Evolutionary conservation across 2,329 filamentous ascomycete genomes (phyloP).

Genomic region (Pseudogymnoascus sp.): DNA sequence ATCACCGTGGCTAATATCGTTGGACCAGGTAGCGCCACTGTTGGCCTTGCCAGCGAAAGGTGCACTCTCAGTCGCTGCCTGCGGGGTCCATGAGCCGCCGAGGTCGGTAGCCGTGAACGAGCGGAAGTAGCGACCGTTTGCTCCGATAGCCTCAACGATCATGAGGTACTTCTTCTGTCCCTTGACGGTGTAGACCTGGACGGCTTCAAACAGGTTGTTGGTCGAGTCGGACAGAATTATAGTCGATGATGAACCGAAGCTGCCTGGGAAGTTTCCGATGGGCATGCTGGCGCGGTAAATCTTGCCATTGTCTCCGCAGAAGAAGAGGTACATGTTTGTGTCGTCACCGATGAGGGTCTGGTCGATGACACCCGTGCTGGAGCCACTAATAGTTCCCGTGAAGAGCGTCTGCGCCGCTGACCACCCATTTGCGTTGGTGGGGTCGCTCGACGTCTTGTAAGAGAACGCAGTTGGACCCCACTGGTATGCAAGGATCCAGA

Average conservation of each 20-base stretch:
- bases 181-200: conserved; percentile 56
- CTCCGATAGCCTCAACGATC: conserved; percentile 57
- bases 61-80: conserved; percentile 46
- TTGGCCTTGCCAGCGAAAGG: conserved; percentile 63
- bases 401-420: conserved; percentile 47
- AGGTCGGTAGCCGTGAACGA: conserved; percentile 56
- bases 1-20: conserved; percentile 61
- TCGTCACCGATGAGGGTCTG: conserved; percentile 57
- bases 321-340: conserved; percentile 60
- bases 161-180: conserved; percentile 54
- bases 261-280: conserved; percentile 53
- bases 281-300: conserved; percentile 60
- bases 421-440: conserved; percentile 52
- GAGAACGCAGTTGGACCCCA: conserved; percentile 54
- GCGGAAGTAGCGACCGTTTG: conserved; percentile 55
- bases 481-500: conserved; percentile 58
- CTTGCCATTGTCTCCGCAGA: conserved; percentile 58
- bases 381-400: conserved; percentile 44
- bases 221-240: conserved; percentile 45
- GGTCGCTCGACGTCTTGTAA: conserved; percentile 53
- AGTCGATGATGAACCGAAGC: conserved; percentile 46
- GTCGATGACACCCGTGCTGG: conserved; percentile 51
- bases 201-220: conserved; percentile 58
- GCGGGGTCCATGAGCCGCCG: conserved; percentile 49
- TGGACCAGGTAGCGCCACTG: conserved; percentile 57